Evolutionary conservation across 2,329 filamentous ascomycete genomes (phyloP).

Genomic region (Aspergillus bombycis): DNA sequence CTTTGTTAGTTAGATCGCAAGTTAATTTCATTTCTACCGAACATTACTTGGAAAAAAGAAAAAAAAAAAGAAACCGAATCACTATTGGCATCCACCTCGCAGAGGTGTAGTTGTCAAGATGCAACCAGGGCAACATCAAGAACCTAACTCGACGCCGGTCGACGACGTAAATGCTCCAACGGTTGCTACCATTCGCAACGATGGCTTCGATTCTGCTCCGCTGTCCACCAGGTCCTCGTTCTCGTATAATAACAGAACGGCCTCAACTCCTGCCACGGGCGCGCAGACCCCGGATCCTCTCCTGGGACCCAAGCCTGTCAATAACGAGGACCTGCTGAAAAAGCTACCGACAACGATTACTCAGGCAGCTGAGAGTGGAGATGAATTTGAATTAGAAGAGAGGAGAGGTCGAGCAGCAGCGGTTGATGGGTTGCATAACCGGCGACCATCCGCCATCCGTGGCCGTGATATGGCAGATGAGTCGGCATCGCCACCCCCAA

Average conservation of each 20-base stretch:
- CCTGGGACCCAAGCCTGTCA: constrained; percentile 18
- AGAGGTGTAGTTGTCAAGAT: background rate
- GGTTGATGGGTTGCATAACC: constrained; percentile 21
- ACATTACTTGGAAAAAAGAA: background rate
- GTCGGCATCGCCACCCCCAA: constrained; percentile 26
- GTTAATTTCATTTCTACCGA: background rate
- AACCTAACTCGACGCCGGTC: background rate
- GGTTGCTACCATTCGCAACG: background rate
- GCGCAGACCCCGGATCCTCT: constrained; percentile 34
- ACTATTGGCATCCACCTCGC: background rate
- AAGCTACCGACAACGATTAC: constrained; percentile 23
- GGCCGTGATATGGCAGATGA: constrained; percentile 14
- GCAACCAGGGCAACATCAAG: background rate
- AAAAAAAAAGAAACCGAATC: background rate
- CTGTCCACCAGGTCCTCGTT: constrained; percentile 3
- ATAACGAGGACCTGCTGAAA: constrained; percentile 21
- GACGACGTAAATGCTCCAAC: background rate
- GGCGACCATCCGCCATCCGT: constrained; percentile 13
- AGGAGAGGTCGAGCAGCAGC: constrained; percentile 4
- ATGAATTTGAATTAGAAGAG: constrained; percentile 22
- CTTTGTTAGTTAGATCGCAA: background rate
- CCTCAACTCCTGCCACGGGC: constrained; percentile 30
- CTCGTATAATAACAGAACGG: background rate
- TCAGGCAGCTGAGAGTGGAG: constrained; percentile 8
- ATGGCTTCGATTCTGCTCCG: background rate